Base-by-base conservation (phyloP, 2,329 filamentous ascomycete genomes). In the Cercospora zeae-maydis region DNA sequence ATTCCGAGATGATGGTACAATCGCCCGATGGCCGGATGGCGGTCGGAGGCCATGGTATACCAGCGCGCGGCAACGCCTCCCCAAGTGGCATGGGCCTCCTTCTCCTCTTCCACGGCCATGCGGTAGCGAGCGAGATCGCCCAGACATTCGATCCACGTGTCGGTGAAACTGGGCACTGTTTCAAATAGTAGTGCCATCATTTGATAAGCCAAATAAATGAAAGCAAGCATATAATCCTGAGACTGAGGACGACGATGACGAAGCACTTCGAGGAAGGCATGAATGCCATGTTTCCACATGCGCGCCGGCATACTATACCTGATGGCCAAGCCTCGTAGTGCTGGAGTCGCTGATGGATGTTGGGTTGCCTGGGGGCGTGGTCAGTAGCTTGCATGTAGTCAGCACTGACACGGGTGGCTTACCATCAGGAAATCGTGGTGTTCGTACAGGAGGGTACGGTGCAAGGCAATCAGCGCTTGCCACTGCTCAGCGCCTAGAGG, bases 221-320 rank as follows among this genome's bases (percentile, higher is more conserved):
- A 98, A 0, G 88, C 87, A 0, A 96, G 79, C 92, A 98, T 97
- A 60, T 96, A 90, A 55, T 97, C 93, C 0, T 92, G 78, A 1
- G 90, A 92, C 0, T 82, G 82, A 0, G 93, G 93, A 0, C 96
- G 78, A 2, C 88, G 84, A 67, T 91, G 86, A 0, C 91, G 82
- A 0, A 96, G 75, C 0, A 76, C 70, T 63, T 77, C 75, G 16
- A 77, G 63, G 61, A 76, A 77, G 0, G 74, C 72, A 55, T 77
- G 92, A 3, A 98, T 97, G 0, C 91, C 93, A 69, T 96, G 91
- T 0, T 91, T 83, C 95, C 95, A 98, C 90, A 98, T 95, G 0
- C 93, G 81, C 0, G 91, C 92, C 0, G 93, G 93, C 91, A 98
- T 97, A 0, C 87, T 87, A 69, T 96, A 96, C 65, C 95, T 95